Base-by-base conservation (phyloP, 2,329 filamentous ascomycete genomes). In the Cladosporium velox region DNA sequence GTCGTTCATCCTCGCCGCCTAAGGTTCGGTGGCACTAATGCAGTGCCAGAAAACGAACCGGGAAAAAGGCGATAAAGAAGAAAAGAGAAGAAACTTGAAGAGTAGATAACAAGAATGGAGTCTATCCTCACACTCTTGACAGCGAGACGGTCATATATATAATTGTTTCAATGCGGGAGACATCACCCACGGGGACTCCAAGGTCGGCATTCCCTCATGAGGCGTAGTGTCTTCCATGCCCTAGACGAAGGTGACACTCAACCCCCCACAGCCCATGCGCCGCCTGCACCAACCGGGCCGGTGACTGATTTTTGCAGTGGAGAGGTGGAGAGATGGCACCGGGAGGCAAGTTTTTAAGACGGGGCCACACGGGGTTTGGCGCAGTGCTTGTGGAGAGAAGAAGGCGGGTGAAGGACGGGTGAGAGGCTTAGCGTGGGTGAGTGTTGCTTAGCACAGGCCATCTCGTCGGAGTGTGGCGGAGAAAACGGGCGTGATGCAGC, bases 301-400 rank as follows among this genome's bases (percentile, higher is more conserved):
- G 57, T 38, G 59, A 61, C 59, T 49, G 58, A 59, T 61, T 61
- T 61, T 61, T 49, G 59, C 59, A 34, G 41, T 38, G 61, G 38
- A 41, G 32, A 44, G 51, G 61, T 64, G 61, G 61, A 55, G 51
- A 55, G 26, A 7, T 35, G 34, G 18, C 24, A 47, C 61, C 51
- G 61, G 55, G 14, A 57, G 30, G 11, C 18, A 21, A 35, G 28
- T 32, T 32, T 57, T 32, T 57, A 41, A 64, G 35, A 64, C 61
- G 61, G 61, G 61, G 61, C 61, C 61, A 64, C 61, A 55, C 35
- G 60, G 60, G 60, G 60, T 63, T 47, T 51, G 38, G 59, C 41
- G 59, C 41, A 38, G 21, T 62, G 59, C 44, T 61, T 62, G 59
- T 52, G 61, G 51, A 54, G 51, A 57, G 21, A 47, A 55, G 51